phyloP scores from a whole-genome alignment of 2,329 filamentous ascomycete genomes.

The Alternaria hordeiaustralica region DNA sequence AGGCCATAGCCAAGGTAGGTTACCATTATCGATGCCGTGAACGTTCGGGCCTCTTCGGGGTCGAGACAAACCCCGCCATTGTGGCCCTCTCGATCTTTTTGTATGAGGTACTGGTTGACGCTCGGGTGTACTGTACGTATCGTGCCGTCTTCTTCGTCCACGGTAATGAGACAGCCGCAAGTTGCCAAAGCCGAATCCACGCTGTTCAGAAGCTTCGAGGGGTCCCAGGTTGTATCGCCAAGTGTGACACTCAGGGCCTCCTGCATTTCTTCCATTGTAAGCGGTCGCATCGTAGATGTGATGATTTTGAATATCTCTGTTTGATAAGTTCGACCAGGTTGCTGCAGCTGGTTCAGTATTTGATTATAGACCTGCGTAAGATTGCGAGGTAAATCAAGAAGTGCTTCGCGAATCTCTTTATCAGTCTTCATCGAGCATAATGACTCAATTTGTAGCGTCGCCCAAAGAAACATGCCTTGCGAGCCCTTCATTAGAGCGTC shows the following conservation, averaged over 20 bases:
- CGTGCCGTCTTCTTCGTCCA: conserved; percentile 31
- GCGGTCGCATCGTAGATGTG: not conserved
- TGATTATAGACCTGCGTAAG: conserved; percentile 14
- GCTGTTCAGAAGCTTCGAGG: not conserved
- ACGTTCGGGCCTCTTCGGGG: conserved; percentile 4
- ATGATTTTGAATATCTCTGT: not conserved
- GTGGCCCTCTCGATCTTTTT: not conserved
- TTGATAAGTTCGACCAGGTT: not conserved
- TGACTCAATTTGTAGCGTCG: conserved; percentile 25
- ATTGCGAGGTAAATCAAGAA: conserved; percentile 22
- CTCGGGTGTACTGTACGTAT: conserved; percentile 26
- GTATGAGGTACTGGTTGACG: conserved; percentile 23
- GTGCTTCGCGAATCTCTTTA: conserved; percentile 39
- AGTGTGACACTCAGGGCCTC: not conserved
- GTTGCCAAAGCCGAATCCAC: conserved; percentile 12
- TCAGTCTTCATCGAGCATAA: conserved; percentile 47
- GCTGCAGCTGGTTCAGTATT: not conserved
- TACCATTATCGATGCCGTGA: conserved; percentile 20
- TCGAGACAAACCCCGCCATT: not conserved
- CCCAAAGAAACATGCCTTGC: conserved; percentile 33
- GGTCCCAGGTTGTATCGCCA: not conserved
- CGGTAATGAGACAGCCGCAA: conserved; percentile 27
- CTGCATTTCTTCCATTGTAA: not conserved
- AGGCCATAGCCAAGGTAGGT: conserved; percentile 32
- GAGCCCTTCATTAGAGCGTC: not conserved